These are phyloP conservation scores for Penicillium rolfsii DNA, from an alignment of 2,329 filamentous ascomycete species.

Conservation along the genomic window DNA sequence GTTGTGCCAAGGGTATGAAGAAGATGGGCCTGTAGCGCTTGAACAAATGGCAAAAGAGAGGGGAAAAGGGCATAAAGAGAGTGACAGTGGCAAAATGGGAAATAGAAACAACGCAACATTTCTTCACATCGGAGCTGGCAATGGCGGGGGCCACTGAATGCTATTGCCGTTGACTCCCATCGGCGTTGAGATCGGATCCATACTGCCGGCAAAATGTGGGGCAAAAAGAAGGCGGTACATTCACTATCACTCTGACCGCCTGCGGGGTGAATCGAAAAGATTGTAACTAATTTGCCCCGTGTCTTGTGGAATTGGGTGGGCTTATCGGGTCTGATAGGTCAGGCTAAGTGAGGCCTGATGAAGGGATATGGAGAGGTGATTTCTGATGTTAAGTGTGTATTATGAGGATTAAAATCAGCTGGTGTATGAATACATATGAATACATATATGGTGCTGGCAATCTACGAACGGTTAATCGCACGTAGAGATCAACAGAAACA, in stretches of 20 bases:
- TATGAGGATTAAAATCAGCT: not conserved
- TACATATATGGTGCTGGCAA: not conserved
- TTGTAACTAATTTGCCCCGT: not conserved
- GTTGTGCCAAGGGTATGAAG: constrained; percentile 3
- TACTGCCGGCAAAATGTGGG: not conserved
- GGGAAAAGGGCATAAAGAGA: no score
- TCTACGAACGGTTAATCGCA: not conserved
- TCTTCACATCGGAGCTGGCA: not conserved
- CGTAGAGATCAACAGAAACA: not conserved
- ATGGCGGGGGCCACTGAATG: not conserved
- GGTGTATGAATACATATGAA: not conserved
- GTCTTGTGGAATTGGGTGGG: not conserved
- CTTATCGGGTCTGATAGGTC: not conserved
- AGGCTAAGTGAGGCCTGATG: not conserved
- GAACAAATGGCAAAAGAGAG: not conserved
- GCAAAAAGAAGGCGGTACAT: not conserved
- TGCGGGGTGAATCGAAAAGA: not conserved
- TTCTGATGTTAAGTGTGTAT: not conserved
- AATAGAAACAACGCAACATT: not conserved
- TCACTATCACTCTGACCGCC: not conserved
- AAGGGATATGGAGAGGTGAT: no score
- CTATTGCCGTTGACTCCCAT: not conserved
- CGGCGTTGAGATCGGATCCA: not conserved
- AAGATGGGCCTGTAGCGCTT: not conserved
- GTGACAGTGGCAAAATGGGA: not conserved